Percentiles rank a stretch among this genome's conserved stretches.
Conservation (phyloP, 129 eudicot genomes). For the Tanacetum coccineum region DNA sequence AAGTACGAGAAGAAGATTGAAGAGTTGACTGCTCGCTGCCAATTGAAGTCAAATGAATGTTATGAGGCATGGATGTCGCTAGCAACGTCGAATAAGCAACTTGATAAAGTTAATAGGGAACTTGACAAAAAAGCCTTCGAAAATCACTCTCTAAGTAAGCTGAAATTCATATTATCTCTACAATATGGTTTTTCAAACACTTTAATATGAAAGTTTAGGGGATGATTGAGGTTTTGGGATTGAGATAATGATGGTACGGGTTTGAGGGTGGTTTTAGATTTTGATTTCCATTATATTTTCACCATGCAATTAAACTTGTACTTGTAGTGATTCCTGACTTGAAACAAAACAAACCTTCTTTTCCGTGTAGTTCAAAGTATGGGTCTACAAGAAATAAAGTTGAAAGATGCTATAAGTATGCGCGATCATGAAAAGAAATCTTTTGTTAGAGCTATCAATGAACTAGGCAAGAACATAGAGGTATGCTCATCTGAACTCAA, state of each 20-base stretch:
- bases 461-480: conserved; percentile 32
- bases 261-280: background rate
- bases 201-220: background rate
- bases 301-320: too few relatives aligned
- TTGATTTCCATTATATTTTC: background rate
- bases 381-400: conserved; percentile 29
- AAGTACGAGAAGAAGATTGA: conserved; percentile 49
- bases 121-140: conserved; percentile 33
- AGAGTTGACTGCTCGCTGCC: conserved; percentile 34
- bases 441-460: conserved; percentile 34
- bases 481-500: conserved; percentile 10
- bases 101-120: conserved; percentile 34
- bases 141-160: conserved; percentile 34
- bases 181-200: background rate
- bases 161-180: background rate
- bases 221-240: too few relatives aligned
- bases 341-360: too few relatives aligned
- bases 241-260: too few relatives aligned
- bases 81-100: conserved; percentile 33
- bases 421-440: conserved; percentile 31
- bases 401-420: conserved; percentile 21
- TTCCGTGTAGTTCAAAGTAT: conserved; percentile 25
- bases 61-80: conserved; percentile 49
- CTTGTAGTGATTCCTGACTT: too few relatives aligned
- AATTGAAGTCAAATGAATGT: conserved; percentile 37